Evolutionary conservation across 1,284 basidiomycete species (phyloP).

Genomic region (Rhodotorula sp.): DNA sequence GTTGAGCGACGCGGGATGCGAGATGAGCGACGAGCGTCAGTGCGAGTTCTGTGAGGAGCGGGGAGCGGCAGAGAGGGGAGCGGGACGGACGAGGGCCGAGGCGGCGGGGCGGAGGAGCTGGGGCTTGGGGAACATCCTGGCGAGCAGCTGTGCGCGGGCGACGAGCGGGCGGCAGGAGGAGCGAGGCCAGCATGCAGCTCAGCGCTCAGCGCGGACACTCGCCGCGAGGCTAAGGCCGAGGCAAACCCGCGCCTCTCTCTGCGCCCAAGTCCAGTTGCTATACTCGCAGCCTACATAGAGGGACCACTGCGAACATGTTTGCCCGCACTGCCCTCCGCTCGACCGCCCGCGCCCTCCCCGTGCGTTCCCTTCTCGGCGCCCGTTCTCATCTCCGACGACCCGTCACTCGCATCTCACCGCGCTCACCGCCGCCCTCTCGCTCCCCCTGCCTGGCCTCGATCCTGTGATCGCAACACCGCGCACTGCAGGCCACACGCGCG

Average conservation of each 20-base stretch:
- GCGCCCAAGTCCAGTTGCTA: background rate
- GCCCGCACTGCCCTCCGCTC: constrained; percentile 19
- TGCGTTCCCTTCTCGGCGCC: background rate
- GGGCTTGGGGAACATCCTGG: constrained; percentile 26
- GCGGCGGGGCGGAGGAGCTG: constrained; percentile 22
- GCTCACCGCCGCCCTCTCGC: background rate
- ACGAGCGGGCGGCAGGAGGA: background rate
- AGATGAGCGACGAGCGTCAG: background rate
- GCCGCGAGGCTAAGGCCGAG: background rate
- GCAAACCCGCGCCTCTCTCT: background rate
- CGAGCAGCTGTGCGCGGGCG: background rate
- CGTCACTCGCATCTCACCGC: background rate
- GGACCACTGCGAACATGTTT: constrained; percentile 18
- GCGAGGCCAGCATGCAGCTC: background rate
- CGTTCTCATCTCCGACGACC: background rate
- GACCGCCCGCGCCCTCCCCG: constrained; percentile 20
- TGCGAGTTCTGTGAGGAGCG: background rate
- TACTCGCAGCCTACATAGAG: background rate
- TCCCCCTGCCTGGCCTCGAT: background rate
- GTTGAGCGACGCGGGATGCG: background rate
- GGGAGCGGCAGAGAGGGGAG: background rate
- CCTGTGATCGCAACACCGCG: background rate
- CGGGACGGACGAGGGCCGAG: constrained; percentile 20
- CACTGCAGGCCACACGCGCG: constrained; percentile 6
- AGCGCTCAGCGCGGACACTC: background rate